Base-by-base conservation (phyloP, 331 rosid genomes). In the Acacia pycnantha region DNA sequence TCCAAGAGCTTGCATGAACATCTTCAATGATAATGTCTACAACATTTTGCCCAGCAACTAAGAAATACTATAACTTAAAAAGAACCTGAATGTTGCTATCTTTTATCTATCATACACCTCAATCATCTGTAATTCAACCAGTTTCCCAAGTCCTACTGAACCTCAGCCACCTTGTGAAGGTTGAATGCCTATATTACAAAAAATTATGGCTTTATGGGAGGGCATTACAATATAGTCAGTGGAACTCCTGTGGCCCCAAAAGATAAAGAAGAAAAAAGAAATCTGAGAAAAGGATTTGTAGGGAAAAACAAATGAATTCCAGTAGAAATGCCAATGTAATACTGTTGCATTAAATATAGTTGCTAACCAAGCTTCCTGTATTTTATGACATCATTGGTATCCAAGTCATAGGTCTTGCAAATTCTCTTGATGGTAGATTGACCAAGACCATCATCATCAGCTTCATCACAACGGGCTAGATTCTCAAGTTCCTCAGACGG, bases 381-480 rank as follows among this genome's bases (percentile, higher is more conserved):
- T 77, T 90, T 95, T 11, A 86, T 77, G 77, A 95, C 97, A 85
- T 92, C 94, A 21, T 40, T 70, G 16, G 82, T 68, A 83, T 89
- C 88, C 86, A 95, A 89, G 77, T 92, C 85, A 83, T 87, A 95
- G 76, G 82, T 79, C 87, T 85, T 85, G 93, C 98, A 95, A 13
- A 95, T 90, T 22, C 86, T 83, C 59, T 35, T 35, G 37, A 95
- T 88, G 69, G 85, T 88, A 29, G 64, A 47, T 82, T 79, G 78
- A 46, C 91, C 83, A 14, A 92, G 92, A 76, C 90, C 91, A 0
- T 75, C 86, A 53, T 76, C 89, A 47, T 75, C 41, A 37, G 41
- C 76, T 61, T 85, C 85, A 4, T 9, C 70, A 26, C 47, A 73
- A 61, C 83, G 70, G 77, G 46, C 46, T 16, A 95, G 88, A 61